Base-by-base conservation (phyloP, 352 stramenopile species). In the Phytophthora sansomeana region DNA sequence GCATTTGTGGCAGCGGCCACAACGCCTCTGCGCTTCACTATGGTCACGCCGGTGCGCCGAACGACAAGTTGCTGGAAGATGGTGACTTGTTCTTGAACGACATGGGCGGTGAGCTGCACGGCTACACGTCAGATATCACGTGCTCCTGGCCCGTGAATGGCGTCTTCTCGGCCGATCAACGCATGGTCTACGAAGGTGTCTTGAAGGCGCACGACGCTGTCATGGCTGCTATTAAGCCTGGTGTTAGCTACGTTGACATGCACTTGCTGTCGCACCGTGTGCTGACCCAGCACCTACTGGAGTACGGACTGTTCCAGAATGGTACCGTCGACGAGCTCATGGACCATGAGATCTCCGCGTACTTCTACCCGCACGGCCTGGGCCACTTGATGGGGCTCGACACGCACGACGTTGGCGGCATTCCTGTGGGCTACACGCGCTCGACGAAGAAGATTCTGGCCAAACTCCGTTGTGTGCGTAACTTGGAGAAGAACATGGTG, bases 291-390 rank as follows among this genome's bases (percentile, higher is more conserved):
- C 82, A 94, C 58, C 60, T 97, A 29, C 63, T 93, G 21, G 72
- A 90, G 59, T 85, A 92, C 54, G 97, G 97, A 0, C 63, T 99
- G 10, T 85, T 97, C 49, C 83, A 93, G 50, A 90, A 92, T 46
- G 90, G 85, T 19, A 92, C 93, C 8, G 81, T 99, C 4, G 96
- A 99, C 44, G 92, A 98, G 56, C 92, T 99, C 69, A 94, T 99
- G 73, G 88, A 98, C 33, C 88, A 91, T 61, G 90, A 98, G 69
- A 81, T 99, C 21, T 98, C 93, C 41, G 93, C 95, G 11, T 97
- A 99, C 65, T 99, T 99, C 67, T 99, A 99, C 85, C 98, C 98
- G 10, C 97, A 99, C 69, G 97, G 98, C 7, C 78, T 99, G n/a
- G 98, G 98, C 16, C 98, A 99, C 78, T 86, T 99, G 41, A 98